Conservation (phyloP, 305 asterid species). For the Fraxinus velutina region DNA sequence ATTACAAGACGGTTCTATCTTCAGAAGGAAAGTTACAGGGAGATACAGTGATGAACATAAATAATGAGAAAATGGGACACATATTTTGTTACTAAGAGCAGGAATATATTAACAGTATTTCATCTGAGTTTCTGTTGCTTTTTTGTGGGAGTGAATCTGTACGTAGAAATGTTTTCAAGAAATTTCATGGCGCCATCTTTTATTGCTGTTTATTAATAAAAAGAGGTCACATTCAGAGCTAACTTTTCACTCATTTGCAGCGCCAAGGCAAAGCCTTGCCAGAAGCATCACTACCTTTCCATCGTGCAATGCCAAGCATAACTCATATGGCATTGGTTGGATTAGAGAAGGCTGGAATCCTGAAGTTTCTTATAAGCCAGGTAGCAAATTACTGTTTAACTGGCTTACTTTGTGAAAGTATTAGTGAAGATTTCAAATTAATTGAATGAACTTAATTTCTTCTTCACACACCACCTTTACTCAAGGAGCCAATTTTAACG, state of each 20-base stretch:
- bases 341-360: slow-evolving; percentile 80
- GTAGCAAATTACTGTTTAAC: slow-evolving; percentile 31
- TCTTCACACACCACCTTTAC: slow-evolving; percentile 1
- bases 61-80: background rate
- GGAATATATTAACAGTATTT: background rate
- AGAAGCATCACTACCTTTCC: slow-evolving; percentile 91
- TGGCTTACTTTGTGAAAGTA: slow-evolving; percentile 2
- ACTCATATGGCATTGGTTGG: slow-evolving; percentile 95
- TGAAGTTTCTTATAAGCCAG: slow-evolving; percentile 91
- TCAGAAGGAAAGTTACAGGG: background rate
- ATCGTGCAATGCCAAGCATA: slow-evolving; percentile 86
- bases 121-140: slow-evolving; percentile 18
- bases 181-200: background rate
- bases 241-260: slow-evolving; percentile 40
- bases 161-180: background rate
- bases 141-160: background rate
- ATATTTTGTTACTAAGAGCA: background rate
- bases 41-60: background rate
- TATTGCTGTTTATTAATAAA: slow-evolving; percentile 7
- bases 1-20: background rate
- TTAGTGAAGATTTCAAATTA: slow-evolving; percentile 12
- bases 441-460: slow-evolving; percentile 8
- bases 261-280: slow-evolving; percentile 86
- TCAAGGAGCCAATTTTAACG: background rate
- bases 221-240: slow-evolving; percentile 10